Evolutionary conservation across 192 early-diverging fungal genomes (phyloP).

Genomic region (Paraglomus brasilianum): DNA sequence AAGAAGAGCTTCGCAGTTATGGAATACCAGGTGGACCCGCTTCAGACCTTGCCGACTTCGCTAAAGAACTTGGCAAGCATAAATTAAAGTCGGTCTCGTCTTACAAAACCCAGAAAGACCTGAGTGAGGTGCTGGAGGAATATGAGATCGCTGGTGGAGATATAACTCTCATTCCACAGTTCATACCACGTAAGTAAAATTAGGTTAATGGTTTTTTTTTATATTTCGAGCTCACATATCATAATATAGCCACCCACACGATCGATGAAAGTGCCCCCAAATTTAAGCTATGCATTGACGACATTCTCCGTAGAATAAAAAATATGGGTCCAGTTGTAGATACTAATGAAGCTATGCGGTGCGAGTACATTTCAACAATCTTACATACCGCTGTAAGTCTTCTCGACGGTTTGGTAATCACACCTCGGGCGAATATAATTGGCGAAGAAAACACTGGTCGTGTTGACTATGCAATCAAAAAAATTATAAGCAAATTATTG

Average conservation of each 20-base stretch:
- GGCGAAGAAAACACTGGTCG: conserved; percentile 13
- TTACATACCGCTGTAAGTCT: not conserved
- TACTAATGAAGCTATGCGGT: conserved; percentile 1
- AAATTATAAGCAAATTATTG: not conserved
- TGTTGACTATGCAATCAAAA: conserved; percentile 3
- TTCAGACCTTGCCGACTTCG: not conserved
- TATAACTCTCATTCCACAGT: not conserved
- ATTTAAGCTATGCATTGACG: not conserved
- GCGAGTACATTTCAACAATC: conserved; percentile 15
- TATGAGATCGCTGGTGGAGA: conserved; percentile 3
- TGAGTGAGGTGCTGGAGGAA: not conserved
- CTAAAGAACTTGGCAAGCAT: not conserved
- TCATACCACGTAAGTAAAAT: conserved; percentile 3
- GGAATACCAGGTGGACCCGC: not conserved
- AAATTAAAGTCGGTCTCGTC: not conserved
- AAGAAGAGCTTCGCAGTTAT: not conserved
- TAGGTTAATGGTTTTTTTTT: not conserved
- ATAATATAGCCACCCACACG: not conserved
- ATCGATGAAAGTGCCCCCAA: too few species aligned
- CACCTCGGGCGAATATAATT: not conserved
- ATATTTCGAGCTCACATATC: not conserved
- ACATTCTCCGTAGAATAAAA: not conserved
- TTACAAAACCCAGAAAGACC: not conserved
- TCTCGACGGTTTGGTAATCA: not conserved
- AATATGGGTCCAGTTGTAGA: not conserved